Evolutionary conservation across 805 yeast genomes (phyloP), one percentile per base, ranked within the genome.

Genomic region (Starmerella etchellsii): DNA sequence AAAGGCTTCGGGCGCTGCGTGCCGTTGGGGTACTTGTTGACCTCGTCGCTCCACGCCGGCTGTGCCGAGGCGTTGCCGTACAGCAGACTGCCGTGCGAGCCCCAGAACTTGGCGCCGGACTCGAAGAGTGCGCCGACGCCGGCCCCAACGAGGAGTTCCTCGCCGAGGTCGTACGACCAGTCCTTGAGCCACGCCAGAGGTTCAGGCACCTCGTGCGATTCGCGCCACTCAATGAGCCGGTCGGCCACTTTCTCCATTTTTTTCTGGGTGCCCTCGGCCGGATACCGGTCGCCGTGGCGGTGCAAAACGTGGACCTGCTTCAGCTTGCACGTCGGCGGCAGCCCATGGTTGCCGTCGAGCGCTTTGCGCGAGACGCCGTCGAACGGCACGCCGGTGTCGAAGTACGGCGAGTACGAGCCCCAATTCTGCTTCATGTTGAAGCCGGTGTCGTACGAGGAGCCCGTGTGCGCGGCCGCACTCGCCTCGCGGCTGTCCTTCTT

Each of bases 271-370:
- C 64, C 60, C 2, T 50, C 57, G 3, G 80, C 69, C 3, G 83
- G 84, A 53, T 66, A 80, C 48, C 94, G 65, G 57, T 81, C 91
- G 18, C 88, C 93, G 54, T 83, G 93, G 54, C 94, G 70, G 50
- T 76, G 74, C 38, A 79, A 60, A 19, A 80, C 60, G 49, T 78
- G 84, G 9, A 79, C 82, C 57, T 80, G 88, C 50, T 72, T 73
- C 41, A 76, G 63, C 5, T 58, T 52, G 57, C 81, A 76, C 34
- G 63, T 63, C 8, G 57, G 62, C 3, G 64, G 60, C 20, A 56
- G 46, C 6, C 57, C 54, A 27, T 50, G 49, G 36, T 46, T 51
- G 16, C 58, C 59, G 36, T 41, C 45, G 24, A 52, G 51, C 4
- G 59, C 57, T 9, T 43, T 47, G n/a, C 45, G 36, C 34, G 53